Evolutionary conservation across 495 filamentous ascomycete genomes (phyloP).

Genomic region (Thermochaetoides thermophila): DNA sequence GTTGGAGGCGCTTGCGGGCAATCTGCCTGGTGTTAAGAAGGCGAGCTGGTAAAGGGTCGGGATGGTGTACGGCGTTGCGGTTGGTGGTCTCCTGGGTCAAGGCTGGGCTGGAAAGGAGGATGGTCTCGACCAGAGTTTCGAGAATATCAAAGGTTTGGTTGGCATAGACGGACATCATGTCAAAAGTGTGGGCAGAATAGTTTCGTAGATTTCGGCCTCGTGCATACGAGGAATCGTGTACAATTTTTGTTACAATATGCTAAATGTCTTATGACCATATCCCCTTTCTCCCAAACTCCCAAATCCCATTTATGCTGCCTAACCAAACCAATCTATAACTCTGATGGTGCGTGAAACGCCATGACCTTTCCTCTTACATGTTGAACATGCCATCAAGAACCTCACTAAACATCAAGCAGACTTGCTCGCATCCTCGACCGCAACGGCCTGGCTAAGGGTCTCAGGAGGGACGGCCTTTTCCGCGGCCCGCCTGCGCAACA

Average conservation of each 20-base stretch:
- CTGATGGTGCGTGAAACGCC: slow-evolving; percentile 7
- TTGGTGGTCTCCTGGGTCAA: background rate
- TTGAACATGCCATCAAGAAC: slow-evolving; percentile 8
- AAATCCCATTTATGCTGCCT: slow-evolving; percentile 4
- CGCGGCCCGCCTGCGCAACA: slow-evolving; percentile 69
- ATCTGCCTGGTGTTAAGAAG: slow-evolving; percentile 86
- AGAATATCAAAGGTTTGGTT: slow-evolving; percentile 1
- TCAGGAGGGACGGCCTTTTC: slow-evolving; percentile 18
- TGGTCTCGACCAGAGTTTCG: too few species aligned
- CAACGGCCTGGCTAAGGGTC: slow-evolving; percentile 11
- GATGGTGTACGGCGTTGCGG: background rate
- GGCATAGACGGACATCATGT: background rate
- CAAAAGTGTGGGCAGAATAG: slow-evolving; percentile 2
- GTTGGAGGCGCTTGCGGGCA: slow-evolving; percentile 72
- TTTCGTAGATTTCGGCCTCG: slow-evolving; percentile 1
- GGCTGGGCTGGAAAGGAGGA: too few species aligned
- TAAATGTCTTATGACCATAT: slow-evolving; percentile 1
- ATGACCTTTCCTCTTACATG: slow-evolving; percentile 4
- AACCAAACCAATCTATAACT: slow-evolving; percentile 2
- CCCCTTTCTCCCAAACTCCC: slow-evolving; percentile 5
- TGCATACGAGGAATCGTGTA: slow-evolving; percentile 9
- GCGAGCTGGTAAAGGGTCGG: slow-evolving; percentile 65
- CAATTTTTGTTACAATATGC: slow-evolving; percentile 16
- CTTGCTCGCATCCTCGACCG: slow-evolving; percentile 10
- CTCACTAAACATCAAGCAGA: slow-evolving; percentile 4